phyloP scores from a whole-genome alignment of 805 yeast genomes.

The Saccharomyces eubayanus region DNA sequence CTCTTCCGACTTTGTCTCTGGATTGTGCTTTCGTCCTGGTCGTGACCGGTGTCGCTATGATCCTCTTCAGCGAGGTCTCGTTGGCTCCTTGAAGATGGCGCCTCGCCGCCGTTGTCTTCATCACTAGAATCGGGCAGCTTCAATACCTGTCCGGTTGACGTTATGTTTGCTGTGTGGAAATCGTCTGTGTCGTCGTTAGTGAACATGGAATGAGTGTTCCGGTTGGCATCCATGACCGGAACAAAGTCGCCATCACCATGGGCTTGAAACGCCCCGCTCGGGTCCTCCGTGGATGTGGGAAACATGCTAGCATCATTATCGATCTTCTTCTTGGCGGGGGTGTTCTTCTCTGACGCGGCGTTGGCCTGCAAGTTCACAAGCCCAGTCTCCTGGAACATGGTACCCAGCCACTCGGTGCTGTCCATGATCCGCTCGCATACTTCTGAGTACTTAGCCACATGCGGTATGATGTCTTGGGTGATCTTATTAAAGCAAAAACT shows the following conservation, averaged over 20 bases:
- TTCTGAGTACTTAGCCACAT: slow-evolving; percentile 49
- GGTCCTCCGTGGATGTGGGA: neutral
- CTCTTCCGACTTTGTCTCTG: slow-evolving; percentile 27
- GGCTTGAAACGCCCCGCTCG: neutral
- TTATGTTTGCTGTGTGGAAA: slow-evolving; percentile 17
- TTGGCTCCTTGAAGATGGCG: neutral
- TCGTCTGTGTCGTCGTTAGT: slow-evolving; percentile 5
- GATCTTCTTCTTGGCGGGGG: neutral
- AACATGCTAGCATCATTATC: neutral
- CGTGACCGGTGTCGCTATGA: slow-evolving; percentile 10
- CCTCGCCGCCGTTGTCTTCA: slow-evolving; percentile 12
- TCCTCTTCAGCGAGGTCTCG: slow-evolving; percentile 1
- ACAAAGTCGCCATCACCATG: neutral
- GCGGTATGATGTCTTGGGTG: slow-evolving; percentile 60
- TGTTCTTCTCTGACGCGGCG: slow-evolving; percentile 9
- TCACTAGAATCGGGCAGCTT: slow-evolving; percentile 26
- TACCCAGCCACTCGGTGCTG: slow-evolving; percentile 66
- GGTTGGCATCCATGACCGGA: neutral
- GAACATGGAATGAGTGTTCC: neutral
- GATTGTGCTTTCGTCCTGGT: slow-evolving; percentile 16
- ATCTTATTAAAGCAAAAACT: slow-evolving; percentile 60
- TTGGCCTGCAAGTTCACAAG: slow-evolving; percentile 41
- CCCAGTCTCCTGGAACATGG: slow-evolving; percentile 68
- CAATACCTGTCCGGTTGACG: slow-evolving; percentile 21
- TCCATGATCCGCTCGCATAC: slow-evolving; percentile 56